phyloP scores from a whole-genome alignment of 2,329 filamentous ascomycete species.

The Lachnellula occidentalis region DNA sequence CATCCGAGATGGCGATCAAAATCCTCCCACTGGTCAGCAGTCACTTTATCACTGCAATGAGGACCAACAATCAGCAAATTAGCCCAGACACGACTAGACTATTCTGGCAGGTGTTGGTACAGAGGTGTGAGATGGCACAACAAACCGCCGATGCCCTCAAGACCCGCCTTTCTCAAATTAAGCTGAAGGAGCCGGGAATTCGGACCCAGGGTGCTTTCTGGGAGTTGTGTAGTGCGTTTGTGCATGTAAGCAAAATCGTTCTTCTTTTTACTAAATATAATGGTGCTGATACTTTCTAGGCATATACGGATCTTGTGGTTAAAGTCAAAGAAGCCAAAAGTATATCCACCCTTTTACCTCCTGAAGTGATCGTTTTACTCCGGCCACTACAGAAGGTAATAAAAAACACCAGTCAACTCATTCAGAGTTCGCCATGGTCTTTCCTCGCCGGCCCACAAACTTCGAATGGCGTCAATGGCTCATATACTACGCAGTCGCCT shows the following conservation, averaged over 20 bases:
- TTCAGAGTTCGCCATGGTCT: constrained; percentile 60
- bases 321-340: constrained; percentile 51
- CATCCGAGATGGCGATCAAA: constrained; percentile 67
- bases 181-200: constrained; percentile 76
- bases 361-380: constrained; percentile 68
- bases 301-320: constrained; percentile 62
- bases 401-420: constrained; percentile 72
- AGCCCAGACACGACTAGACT: constrained; percentile 55
- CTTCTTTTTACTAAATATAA: background rate
- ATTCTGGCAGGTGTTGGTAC: constrained; percentile 65
- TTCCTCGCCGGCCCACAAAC: constrained; percentile 36
- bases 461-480: constrained; percentile 20
- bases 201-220: constrained; percentile 59
- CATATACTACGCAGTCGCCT: constrained; percentile 28
- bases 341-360: constrained; percentile 44
- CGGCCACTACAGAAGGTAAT: constrained; percentile 77
- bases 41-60: constrained; percentile 60
- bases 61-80: constrained; percentile 55
- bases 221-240: constrained; percentile 69
- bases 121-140: constrained; percentile 64
- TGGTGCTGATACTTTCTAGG: constrained; percentile 34
- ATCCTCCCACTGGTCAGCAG: constrained; percentile 64
- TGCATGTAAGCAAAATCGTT: constrained; percentile 37
- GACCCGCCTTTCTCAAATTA: constrained; percentile 68
- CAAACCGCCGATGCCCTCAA: constrained; percentile 70